These are phyloP conservation scores for Pythium sukuiense DNA, from an alignment of 352 stramenopile genomes.

Conservation along the genomic window DNA sequence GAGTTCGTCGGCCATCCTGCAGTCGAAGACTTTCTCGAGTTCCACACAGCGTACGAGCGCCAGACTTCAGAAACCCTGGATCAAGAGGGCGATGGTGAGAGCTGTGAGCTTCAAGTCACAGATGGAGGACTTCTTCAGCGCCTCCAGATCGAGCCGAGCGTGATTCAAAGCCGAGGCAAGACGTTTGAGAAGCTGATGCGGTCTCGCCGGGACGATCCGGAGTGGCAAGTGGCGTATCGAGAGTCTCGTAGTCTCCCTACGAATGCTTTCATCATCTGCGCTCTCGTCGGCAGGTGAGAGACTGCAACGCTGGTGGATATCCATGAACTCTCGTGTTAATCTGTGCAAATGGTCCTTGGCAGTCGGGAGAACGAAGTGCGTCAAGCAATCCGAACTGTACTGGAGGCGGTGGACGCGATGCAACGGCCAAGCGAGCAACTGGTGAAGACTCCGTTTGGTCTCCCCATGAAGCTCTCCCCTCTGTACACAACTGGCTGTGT, in stretches of 20 bases:
- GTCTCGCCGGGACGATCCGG: slow-evolving; percentile 13
- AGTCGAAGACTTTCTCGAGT: slow-evolving; percentile 68
- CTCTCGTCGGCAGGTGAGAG: slow-evolving; percentile 60
- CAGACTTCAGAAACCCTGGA: not conserved
- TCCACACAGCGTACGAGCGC: slow-evolving; percentile 38
- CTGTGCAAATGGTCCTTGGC: not conserved
- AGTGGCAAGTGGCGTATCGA: slow-evolving; percentile 10
- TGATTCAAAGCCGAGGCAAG: not conserved
- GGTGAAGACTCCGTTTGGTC: slow-evolving; percentile 7
- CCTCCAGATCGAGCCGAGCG: not conserved
- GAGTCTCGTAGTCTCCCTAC: slow-evolving; percentile 28
- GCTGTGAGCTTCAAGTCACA: slow-evolving; percentile 6
- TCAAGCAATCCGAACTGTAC: slow-evolving; percentile 38
- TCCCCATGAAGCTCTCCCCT: slow-evolving; percentile 21
- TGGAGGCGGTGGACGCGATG: slow-evolving; percentile 45
- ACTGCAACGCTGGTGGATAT: not conserved
- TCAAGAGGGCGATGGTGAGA: not conserved
- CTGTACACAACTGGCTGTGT: slow-evolving; percentile 12
- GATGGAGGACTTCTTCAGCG: slow-evolving; percentile 4
- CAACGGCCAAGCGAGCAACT: slow-evolving; percentile 20
- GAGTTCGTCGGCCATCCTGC: slow-evolving; percentile 69
- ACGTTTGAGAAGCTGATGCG: slow-evolving; percentile 30
- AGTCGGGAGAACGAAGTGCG: slow-evolving; percentile 67
- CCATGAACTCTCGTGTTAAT: too few relatives aligned
- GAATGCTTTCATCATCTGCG: slow-evolving; percentile 56